These are phyloP conservation scores for Lenwebbia sp. DNA, from an alignment of 345 rosid species.

Conservation along the genomic window DNA sequence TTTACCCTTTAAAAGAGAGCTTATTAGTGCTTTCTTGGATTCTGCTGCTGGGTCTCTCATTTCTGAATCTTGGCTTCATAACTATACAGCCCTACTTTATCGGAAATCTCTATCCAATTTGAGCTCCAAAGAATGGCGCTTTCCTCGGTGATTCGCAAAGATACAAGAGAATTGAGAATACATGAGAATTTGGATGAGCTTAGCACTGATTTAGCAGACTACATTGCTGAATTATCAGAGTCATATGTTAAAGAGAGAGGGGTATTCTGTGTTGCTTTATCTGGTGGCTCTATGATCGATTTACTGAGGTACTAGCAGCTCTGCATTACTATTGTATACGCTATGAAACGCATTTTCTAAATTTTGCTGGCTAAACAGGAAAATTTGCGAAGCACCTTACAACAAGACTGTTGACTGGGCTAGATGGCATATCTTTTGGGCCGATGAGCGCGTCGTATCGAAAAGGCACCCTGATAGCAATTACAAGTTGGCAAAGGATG, in stretches of 20 bases:
- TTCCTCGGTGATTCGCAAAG: conserved; percentile 40
- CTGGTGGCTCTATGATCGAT: conserved; percentile 78
- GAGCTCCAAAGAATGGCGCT: conserved; percentile 41
- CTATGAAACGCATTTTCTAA: conserved; percentile 5
- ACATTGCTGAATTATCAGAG: conserved; percentile 75
- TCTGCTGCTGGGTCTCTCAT: not conserved
- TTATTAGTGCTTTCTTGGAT: not conserved
- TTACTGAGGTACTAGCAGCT: conserved; percentile 46
- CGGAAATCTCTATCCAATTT: not conserved
- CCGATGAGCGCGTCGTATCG: conserved; percentile 68
- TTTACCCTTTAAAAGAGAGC: not conserved
- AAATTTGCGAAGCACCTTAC: conserved; percentile 74
- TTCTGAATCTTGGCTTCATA: not conserved
- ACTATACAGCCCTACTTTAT: not conserved
- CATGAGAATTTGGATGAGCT: conserved; percentile 69
- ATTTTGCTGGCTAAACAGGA: conserved; percentile 33
- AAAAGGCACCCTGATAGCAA: conserved; percentile 79
- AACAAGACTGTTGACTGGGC: conserved; percentile 86
- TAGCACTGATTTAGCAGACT: conserved; percentile 69
- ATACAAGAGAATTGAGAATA: conserved; percentile 63
- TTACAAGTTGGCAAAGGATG: conserved; percentile 77
- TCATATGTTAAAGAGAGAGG: conserved; percentile 75
- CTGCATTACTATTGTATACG: not conserved
- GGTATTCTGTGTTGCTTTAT: conserved; percentile 67
- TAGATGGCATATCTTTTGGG: conserved; percentile 85